Evolutionary conservation across 148 eudicot genomes (phyloP).

Genomic region (Chenopodium quinoa): DNA sequence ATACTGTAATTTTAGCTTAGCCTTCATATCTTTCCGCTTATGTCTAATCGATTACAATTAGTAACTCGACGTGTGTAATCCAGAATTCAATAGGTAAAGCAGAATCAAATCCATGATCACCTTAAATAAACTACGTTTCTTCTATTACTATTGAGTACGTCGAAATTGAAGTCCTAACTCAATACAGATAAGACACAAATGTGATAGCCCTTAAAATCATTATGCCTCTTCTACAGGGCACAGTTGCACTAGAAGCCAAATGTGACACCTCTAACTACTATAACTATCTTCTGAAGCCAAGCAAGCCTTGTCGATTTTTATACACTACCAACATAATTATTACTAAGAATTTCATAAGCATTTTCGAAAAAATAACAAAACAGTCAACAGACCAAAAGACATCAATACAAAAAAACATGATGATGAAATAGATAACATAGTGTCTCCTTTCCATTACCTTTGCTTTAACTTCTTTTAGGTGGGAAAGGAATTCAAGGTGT

Average conservation of each 20-base stretch:
- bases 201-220: background rate
- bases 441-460: background rate
- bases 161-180: background rate
- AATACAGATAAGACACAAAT: background rate
- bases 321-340: background rate
- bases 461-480: background rate
- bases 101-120: background rate
- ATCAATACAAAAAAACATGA: background rate
- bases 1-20: background rate
- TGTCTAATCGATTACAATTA: background rate
- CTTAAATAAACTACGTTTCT: background rate
- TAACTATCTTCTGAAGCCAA: background rate
- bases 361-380: background rate
- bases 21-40: background rate
- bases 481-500: background rate
- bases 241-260: background rate
- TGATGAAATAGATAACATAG: background rate
- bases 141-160: background rate
- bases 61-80: background rate
- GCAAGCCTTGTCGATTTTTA: background rate
- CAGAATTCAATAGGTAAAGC: background rate
- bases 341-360: background rate
- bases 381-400: conserved; percentile 4
- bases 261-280: background rate
- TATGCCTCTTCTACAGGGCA: background rate